These are phyloP conservation scores for Daldinia caldariorum DNA, from an alignment of 495 filamentous ascomycete genomes.

Conservation along the genomic window DNA sequence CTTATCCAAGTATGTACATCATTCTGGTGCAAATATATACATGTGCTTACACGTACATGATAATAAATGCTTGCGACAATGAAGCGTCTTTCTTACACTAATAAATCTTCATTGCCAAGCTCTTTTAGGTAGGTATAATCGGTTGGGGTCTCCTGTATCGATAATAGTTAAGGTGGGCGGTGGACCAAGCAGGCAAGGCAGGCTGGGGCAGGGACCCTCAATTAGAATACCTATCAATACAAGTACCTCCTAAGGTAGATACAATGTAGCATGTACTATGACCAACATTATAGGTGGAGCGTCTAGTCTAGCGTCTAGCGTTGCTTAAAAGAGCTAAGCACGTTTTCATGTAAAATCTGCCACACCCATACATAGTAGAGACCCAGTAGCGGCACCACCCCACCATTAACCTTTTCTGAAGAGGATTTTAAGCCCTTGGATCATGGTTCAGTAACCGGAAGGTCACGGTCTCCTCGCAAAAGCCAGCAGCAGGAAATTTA, in stretches of 20 bases:
- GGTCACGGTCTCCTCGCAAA: conserved; percentile 12
- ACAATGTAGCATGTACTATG: no score
- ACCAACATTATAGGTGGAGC: neutral
- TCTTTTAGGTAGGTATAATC: conserved; percentile 11
- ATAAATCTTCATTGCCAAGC: conserved; percentile 2
- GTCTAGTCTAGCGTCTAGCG: conserved; percentile 11
- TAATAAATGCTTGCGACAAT: neutral
- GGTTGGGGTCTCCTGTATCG: conserved; percentile 12
- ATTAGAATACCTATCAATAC: no score
- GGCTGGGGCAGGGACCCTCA: no score
- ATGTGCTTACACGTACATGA: neutral
- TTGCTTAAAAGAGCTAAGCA: conserved; percentile 36
- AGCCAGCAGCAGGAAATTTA: conserved; percentile 28
- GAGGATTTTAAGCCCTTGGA: conserved; percentile 28
- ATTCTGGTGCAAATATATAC: neutral
- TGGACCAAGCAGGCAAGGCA: neutral
- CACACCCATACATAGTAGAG: conserved; percentile 6
- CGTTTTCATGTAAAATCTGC: conserved; percentile 16
- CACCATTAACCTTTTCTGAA: conserved; percentile 38
- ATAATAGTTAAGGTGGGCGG: neutral
- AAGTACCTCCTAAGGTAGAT: no score
- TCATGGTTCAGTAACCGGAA: conserved; percentile 35
- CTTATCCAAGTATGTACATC: no score
- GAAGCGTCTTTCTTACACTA: neutral
- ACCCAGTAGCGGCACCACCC: conserved; percentile 13